phyloP scores from a whole-genome alignment of 1,284 basidiomycete genomes.

The Cryptococcus sp. region DNA sequence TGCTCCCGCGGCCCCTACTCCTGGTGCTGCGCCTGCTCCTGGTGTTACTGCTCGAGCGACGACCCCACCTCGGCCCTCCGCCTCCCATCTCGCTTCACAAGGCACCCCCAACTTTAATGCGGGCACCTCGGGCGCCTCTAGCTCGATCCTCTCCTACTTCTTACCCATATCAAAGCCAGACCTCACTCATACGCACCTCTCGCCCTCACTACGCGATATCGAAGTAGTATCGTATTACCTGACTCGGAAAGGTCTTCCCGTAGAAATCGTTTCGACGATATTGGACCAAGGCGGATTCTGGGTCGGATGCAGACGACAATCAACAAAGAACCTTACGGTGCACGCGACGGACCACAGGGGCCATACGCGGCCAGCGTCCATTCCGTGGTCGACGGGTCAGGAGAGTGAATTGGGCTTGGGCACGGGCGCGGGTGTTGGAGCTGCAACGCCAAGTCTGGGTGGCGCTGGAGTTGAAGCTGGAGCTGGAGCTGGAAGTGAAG shows the following conservation, averaged over 20 bases:
- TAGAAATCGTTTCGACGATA: conserved; percentile 33
- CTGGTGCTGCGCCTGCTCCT: background rate
- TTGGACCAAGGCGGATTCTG: conserved; percentile 35
- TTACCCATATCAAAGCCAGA: conserved; percentile 12
- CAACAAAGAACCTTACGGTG: conserved; percentile 24
- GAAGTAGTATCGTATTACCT: conserved; percentile 16
- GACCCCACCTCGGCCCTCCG: conserved; percentile 4
- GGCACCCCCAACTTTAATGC: background rate
- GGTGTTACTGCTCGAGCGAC: background rate
- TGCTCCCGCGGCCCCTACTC: conserved; percentile 1
- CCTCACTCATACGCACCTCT: conserved; percentile 22
- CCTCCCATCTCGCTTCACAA: background rate
- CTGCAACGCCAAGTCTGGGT: background rate
- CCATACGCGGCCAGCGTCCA: conserved; percentile 3
- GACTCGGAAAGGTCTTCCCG: conserved; percentile 19
- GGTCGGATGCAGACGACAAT: conserved; percentile 23
- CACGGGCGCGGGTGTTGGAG: conserved; percentile 3
- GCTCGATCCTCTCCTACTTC: conserved; percentile 27
- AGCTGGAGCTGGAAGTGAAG: conserved; percentile 4
- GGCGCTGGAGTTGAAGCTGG: conserved; percentile 2
- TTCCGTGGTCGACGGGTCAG: conserved; percentile 27
- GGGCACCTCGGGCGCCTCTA: background rate
- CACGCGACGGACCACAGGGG: conserved; percentile 11
- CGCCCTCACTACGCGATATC: conserved; percentile 15
- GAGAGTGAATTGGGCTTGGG: conserved; percentile 22